Base-by-base conservation (phyloP, 768 basidiomycete species). In the Dictyophora rubrovolvata region DNA sequence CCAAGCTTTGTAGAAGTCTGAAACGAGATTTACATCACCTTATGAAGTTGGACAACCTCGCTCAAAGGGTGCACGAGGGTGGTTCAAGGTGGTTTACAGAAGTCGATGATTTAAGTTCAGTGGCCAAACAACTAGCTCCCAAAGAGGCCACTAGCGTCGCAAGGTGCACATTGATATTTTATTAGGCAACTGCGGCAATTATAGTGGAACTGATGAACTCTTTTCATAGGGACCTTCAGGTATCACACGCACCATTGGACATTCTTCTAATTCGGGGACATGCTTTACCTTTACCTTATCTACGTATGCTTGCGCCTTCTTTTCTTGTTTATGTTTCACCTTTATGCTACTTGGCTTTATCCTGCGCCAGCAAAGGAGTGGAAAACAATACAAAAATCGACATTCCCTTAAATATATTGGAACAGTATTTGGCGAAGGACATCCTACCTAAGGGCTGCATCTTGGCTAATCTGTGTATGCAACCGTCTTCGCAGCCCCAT, bases 41-140 rank as follows among this genome's bases (percentile, higher is more conserved):
- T 20, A 85, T 89, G 69, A 78, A 81, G 71, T 73, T 90, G 11
- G 89, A 92, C 64, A 75, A 75, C 18, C 71, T 91, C 16, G 88
- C 89, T 75, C 12, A 73, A 77, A 56, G 63, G 54, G 80, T 80
- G 60, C 80, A 82, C 23, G 79, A 80, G 51, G 79, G 77, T 37
- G 86, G 87, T 0, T 75, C 86, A 46, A 75, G 81, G 55, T 91
- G 89, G 89, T 90, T 91, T 67, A 80, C 76, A 56, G 84, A 84
- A 61, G 71, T 84, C 5, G 83, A 85, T 63, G 69, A 75, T 34
- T 69, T 87, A 18, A 77, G 76, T 58, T 72, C 76, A 22, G 72
- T 74, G 35, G 67, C 82, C 2, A 79, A 80, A 62, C 68, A 65
- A 9, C 71, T 86, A 59, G 79, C 84, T 1, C 73, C 70, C 62